phyloP scores from a whole-genome alignment of 2,329 filamentous ascomycete species.

The Sporothrix inflata region DNA sequence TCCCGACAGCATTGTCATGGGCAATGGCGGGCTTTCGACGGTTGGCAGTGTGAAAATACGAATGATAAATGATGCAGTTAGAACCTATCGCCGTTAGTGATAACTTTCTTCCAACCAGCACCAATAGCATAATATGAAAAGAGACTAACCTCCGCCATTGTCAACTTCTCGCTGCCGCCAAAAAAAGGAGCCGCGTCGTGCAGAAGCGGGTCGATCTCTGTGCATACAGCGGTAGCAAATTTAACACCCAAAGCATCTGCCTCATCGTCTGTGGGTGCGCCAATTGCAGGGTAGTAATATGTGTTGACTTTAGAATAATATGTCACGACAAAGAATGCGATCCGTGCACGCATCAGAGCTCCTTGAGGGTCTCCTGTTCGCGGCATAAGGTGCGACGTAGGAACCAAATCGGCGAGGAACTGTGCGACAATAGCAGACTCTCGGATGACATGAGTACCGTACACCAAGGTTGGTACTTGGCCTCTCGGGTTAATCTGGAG shows the following conservation, averaged over 20 bases:
- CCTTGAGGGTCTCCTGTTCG: not conserved
- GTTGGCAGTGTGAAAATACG: not conserved
- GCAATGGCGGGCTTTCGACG: not conserved
- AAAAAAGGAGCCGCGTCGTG: conserved; percentile 3
- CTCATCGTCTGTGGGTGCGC: not conserved
- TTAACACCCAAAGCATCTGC: not conserved
- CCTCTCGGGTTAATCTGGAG: not conserved
- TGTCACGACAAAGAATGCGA: not conserved
- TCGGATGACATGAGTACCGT: not conserved
- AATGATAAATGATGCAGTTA: not conserved
- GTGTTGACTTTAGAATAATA: not conserved
- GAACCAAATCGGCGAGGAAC: not conserved
- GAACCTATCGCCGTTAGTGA: not conserved
- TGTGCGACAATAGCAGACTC: not conserved
- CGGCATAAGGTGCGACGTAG: not conserved
- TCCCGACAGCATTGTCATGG: not conserved
- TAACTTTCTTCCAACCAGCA: not conserved
- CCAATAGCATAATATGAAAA: not conserved
- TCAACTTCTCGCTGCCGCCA: not conserved
- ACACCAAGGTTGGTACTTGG: not conserved
- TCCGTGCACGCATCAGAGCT: not conserved
- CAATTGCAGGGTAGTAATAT: not conserved
- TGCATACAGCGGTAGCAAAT: not conserved
- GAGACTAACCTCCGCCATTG: not conserved
- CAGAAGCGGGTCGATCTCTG: not conserved